phyloP scores from a whole-genome alignment of 306 rosid genomes.

The Dryas alaskensis region DNA sequence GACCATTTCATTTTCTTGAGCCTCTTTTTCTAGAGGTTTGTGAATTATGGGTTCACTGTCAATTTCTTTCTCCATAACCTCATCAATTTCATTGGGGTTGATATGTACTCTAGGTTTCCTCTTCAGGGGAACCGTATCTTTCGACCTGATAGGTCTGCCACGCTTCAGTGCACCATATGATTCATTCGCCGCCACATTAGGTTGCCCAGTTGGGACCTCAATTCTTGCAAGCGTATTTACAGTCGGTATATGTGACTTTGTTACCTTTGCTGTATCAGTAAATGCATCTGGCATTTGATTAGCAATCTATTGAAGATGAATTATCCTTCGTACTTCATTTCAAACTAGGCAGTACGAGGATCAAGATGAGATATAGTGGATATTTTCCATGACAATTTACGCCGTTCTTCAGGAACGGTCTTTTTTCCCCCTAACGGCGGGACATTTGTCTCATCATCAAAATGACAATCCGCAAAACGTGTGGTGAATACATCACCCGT shows the following conservation, averaged over 20 bases:
- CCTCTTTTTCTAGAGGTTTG: no score
- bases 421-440: background rate
- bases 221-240: background rate
- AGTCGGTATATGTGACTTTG: background rate
- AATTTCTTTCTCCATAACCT: background rate
- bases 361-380: background rate
- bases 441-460: slow-evolving; percentile 8
- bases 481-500: slow-evolving; percentile 4
- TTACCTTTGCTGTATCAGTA: background rate
- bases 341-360: background rate
- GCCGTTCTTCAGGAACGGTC: background rate
- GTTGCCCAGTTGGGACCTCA: background rate
- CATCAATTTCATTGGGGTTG: background rate
- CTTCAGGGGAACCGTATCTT: no score
- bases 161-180: no score
- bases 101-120: background rate
- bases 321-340: background rate
- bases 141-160: no score
- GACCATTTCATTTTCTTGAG: no score
- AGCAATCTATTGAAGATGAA: background rate
- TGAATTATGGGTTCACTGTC: no score
- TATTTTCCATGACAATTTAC: background rate
- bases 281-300: slow-evolving; percentile 11
- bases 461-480: slow-evolving; percentile 11
- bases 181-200: background rate